Evolutionary conservation across 129 eudicot species (phyloP), one percentile per base, ranked within the genome.

Genomic region (Pulicaria dysenterica): DNA sequence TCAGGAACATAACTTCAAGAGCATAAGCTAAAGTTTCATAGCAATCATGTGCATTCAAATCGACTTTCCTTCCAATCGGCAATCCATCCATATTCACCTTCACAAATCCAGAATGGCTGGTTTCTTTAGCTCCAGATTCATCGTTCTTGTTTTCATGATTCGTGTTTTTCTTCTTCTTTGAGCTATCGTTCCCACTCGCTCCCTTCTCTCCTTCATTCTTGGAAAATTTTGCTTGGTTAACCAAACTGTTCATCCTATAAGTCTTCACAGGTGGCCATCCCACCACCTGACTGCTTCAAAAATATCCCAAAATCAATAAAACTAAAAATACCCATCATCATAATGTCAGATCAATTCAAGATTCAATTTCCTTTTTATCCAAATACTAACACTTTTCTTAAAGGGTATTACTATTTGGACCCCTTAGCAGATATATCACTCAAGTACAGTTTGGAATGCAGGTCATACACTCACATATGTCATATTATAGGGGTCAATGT

Each of bases 251-350:
- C 96, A 95, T 90, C 91, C 99, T 84, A 49, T 88, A 90, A 46
- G 88, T 68, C 84, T 89, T 86, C 85, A 94, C 88, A 19, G 99
- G 99, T 16, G 99, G 99, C 99, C 99, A 94, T 83, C 99, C 99
- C 65, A 94, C 97, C 53, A 90, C 96, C 83, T 90, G 99, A 79
- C 93, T 94, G 96, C 83, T 83, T 44, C 8, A 50, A 63, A 45
- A 72, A 81, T 62, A 64, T 50, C 19, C n/a, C 8, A 51, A 31
- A 3, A 36, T 43, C 2, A 67, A 9, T 24, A 24, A 24, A 24
- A 24, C 31, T 24, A 24, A 24, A 24, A 24, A 24, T 24, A 24
- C 31, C 31, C 31, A 24, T 24, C 31, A 24, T 24, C 31, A 24
- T 24, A 24, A 24, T 24, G 31, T 7, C 34, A 72, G 55, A 17